phyloP scores from a whole-genome alignment of 2,329 filamentous ascomycete species.

The Dactylonectria macrodidyma region DNA sequence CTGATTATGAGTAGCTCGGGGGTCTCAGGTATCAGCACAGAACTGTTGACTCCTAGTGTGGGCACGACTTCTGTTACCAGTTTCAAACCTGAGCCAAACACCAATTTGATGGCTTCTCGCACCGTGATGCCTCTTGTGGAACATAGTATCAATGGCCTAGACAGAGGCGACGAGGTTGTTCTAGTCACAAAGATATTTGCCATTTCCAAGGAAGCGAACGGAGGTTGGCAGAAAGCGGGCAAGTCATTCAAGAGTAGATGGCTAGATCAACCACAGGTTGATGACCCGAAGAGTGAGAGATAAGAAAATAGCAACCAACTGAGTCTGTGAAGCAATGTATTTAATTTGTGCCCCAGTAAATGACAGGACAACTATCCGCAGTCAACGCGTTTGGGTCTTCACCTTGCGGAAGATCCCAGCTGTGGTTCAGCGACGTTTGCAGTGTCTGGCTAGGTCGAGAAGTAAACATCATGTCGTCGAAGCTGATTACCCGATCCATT shows the following conservation, averaged over 20 bases:
- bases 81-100: constrained; percentile 35
- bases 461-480: constrained; percentile 54
- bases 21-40: constrained; percentile 4
- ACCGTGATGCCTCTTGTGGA: constrained; percentile 29
- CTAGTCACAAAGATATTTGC: constrained; percentile 24
- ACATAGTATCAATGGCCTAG: not conserved
- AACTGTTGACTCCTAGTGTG: not conserved
- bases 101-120: constrained; percentile 30
- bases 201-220: constrained; percentile 1
- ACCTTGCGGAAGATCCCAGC: no score
- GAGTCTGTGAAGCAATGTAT: no score
- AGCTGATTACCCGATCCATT: constrained; percentile 53
- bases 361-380: no score
- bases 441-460: not conserved
- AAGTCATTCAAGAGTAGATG: not conserved
- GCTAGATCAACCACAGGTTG: constrained; percentile 7
- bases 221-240: not conserved
- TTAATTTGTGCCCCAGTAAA: no score
- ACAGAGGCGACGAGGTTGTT: not conserved
- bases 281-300: not conserved
- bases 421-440: not conserved
- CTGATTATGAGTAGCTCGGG: constrained; percentile 4
- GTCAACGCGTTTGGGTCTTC: no score
- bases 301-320: no score
- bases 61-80: not conserved